Base-by-base conservation (phyloP, 2,329 filamentous ascomycete species). In the Cucurbitaria berberidis region DNA sequence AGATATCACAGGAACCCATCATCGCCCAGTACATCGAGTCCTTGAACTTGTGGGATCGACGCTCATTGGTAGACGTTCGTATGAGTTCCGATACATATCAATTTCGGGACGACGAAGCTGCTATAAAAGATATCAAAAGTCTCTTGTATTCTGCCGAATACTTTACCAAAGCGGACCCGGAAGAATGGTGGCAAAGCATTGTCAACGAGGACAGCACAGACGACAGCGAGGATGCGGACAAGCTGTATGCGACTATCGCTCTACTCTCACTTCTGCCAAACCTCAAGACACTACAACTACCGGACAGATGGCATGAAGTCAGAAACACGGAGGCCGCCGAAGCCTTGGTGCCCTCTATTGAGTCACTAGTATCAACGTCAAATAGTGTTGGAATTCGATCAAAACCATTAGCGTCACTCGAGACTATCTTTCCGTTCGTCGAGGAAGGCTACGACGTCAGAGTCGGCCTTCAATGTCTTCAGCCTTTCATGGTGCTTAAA, bases 181-280 rank as follows among this genome's bases (percentile, higher is more conserved):
- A 67, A 5, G 54, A 62, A 6, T 73, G 66, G 69, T 74, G 70
- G 69, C 43, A 36, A 4, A 48, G 58, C 18, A 67, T 72, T 13
- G 30, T 66, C 16, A 62, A 68, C 29, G 66, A 70, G 36, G 64
- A 64, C 36, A 42, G 32, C 8, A 41, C 45, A 1, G 36, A 46
- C 3, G 59, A 64, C 13, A 43, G 54, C 7, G 48, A 59, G 5
- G 48, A 46, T 15, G 26, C 48, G 7, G 62, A 66, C 27, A 58
- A 60, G 16, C 47, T 68, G 3, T 68, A 62, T 46, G 64, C 65
- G 1, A 60, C 60, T 1, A 53, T 73, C 10, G 56, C 64, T 5
- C 56, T 74, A 13, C 52, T 74, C 9, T 53, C 56, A 19, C 59
- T 68, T 11, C 45, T 74, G 2, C 70, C 70, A 4, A 74, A 72